phyloP scores from a whole-genome alignment of 192 early-diverging fungal species.

The Backusella australiensis region DNA sequence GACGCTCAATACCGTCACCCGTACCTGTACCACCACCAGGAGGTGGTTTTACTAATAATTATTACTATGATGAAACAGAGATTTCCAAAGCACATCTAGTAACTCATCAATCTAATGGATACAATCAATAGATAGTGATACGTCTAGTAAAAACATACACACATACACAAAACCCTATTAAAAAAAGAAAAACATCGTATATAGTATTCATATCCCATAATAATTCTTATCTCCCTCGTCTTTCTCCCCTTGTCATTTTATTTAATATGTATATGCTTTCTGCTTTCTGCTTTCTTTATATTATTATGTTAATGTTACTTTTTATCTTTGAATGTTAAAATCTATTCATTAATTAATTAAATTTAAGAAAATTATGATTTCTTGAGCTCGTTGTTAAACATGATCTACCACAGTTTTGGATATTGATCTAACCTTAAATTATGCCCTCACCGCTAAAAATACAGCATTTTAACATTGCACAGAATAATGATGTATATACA shows the following conservation, averaged over 20 bases:
- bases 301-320: not conserved
- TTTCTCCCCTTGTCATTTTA: not conserved
- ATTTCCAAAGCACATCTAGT: not conserved
- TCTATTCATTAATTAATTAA: not conserved
- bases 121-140: not conserved
- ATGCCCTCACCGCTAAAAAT: too few relatives aligned
- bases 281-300: not conserved
- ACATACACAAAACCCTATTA: not conserved
- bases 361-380: not conserved
- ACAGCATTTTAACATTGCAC: too few relatives aligned
- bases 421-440: too few relatives aligned
- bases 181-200: not conserved
- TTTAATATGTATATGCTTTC: constrained; percentile 5
- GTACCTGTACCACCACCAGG: not conserved
- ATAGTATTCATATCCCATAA: not conserved
- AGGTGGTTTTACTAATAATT: not conserved
- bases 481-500: too few relatives aligned
- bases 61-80: not conserved
- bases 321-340: not conserved
- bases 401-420: too few relatives aligned
- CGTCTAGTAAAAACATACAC: not conserved
- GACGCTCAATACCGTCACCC: not conserved
- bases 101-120: not conserved
- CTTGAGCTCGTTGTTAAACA: too few relatives aligned
- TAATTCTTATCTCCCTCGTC: not conserved